These are phyloP conservation scores for Parsonsia alboflavescens DNA, from an alignment of 257 asterid genomes.

Conservation along the genomic window DNA sequence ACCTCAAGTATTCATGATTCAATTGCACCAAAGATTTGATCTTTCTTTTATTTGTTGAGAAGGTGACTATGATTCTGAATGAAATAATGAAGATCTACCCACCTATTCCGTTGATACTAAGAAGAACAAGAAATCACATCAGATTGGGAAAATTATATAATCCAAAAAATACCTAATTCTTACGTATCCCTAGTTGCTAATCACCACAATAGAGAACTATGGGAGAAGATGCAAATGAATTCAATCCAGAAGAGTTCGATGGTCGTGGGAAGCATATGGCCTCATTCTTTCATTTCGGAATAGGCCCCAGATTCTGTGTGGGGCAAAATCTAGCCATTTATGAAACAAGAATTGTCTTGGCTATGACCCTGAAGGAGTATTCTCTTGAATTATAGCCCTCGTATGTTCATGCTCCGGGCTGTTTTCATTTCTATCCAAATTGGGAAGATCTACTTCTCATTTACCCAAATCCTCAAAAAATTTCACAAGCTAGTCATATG, in stretches of 20 bases:
- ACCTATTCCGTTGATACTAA: conserved; percentile 1
- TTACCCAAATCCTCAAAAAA: too few relatives aligned
- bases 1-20: too few relatives aligned
- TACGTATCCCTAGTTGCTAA: conserved; percentile 20
- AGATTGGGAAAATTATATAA: conserved; percentile 23
- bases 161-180: conserved; percentile 24
- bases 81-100: conserved; percentile 35
- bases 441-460: too few relatives aligned
- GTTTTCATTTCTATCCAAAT: too few relatives aligned
- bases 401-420: conserved; percentile 38
- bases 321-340: conserved; percentile 34
- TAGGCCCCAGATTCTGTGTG: conserved; percentile 31
- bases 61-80: conserved; percentile 33
- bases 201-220: conserved; percentile 27
- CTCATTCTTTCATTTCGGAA: conserved; percentile 28
- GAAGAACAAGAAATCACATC: conserved; percentile 18
- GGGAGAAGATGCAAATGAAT: conserved; percentile 37
- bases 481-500: too few relatives aligned
- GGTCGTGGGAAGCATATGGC: conserved; percentile 26
- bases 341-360: conserved; percentile 29
- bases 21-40: too few relatives aligned
- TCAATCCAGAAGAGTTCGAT: conserved; percentile 31
- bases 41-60: background rate
- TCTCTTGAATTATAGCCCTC: conserved; percentile 29
- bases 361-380: conserved; percentile 22